Evolutionary conservation across 2,329 filamentous ascomycete species (phyloP), one percentile per base, ranked within the genome.

Genomic region (Aureobasidium namibiae): DNA sequence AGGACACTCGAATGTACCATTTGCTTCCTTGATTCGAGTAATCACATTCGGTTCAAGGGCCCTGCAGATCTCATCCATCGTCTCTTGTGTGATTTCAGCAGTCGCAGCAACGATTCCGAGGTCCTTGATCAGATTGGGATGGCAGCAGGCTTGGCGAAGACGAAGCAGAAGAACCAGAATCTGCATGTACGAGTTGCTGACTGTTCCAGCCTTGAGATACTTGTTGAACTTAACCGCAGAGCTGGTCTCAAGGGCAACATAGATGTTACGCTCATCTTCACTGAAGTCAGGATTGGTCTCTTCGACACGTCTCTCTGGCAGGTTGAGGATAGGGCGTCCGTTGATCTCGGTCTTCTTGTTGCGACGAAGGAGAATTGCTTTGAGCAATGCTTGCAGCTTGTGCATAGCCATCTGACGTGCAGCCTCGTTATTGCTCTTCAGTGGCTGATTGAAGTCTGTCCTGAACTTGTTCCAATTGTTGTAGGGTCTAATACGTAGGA

Each of bases 341-440:
- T 96, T 86, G 58, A 95, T 86, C 63, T 82, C 75, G 0, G 90
- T 90, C 34, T 82, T 80, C 73, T 96, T 96, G 59, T 86, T 92
- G 21, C 92, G 86, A 29, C 91, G 87, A 52, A 96, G 79, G 74
- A 95, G 86, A 49, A 92, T 84, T 1, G 88, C 87, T 66, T 89
- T 90, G 38, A 95, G 80, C 5, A 96, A 73, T 6, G 84, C 83
- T 61, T 90, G 89, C 5, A 96, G 74, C 65, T 85, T 83, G 54
- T 75, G 74, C 85, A 95, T 90, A 2, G 86, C 85, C 41, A n/a
- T 61, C 50, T 63, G 59, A 14, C 64, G 65, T 23, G 49, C 31
- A 1, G 64, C 60, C 2, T 74, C 70, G 39, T 70, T 66, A 6
- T 63, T 65, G 2, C 66, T 67, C 61, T 82, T 82, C 9, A 85